Base-by-base conservation (phyloP, 495 filamentous ascomycete species). In the Hapsidospora chrysogenum region DNA sequence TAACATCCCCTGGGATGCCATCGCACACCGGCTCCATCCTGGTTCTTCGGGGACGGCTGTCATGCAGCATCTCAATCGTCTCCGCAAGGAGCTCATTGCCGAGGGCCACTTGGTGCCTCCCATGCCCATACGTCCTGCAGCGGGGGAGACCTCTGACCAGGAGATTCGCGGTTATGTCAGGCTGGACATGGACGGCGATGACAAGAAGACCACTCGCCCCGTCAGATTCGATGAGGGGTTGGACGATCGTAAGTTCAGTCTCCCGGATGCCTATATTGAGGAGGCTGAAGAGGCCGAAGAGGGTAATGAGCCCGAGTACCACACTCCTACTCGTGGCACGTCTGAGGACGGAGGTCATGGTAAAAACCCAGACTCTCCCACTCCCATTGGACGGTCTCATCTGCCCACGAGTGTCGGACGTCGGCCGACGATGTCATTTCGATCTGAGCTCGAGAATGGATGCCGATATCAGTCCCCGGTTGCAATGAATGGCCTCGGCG, bases 31-130 rank as follows among this genome's bases (percentile, higher is more conserved):
- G 9, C 40, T 58, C 4, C 36, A 36, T n/a, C 51, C 55, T 3
- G 55, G 53, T 17, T 51, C 51, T 0, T 49, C 45, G 9, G 51
- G 46, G 7, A 26, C 41, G 2, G 39, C 47, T 18, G 39, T 51
- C 18, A 6, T 41, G 4, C 56, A 59, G 36, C 41, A 50, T 11
- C 16, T 59, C 2, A 42, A 46, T 28, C 53, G 50, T 29, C 6
- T 52, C 1, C 46, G 53, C n/a, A 34, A 38, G 10, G 29, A 33
- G 2, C 33, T 57, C 7, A 26, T 59, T 8, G 30, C 40, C 13
- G 51, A 55, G 39, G 56, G 56, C 11, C 51, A 56, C 29, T 25
- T 56, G 15, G 52, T 59, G 16, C 53, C 56, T 10, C 56, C 56
- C 5, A 27, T 42, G 23, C 38, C 25, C 38, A 45, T 17, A 52